These are phyloP conservation scores for Berberis vulgaris DNA, from an alignment of 164 flowering plant genomes.

Conservation along the genomic window DNA sequence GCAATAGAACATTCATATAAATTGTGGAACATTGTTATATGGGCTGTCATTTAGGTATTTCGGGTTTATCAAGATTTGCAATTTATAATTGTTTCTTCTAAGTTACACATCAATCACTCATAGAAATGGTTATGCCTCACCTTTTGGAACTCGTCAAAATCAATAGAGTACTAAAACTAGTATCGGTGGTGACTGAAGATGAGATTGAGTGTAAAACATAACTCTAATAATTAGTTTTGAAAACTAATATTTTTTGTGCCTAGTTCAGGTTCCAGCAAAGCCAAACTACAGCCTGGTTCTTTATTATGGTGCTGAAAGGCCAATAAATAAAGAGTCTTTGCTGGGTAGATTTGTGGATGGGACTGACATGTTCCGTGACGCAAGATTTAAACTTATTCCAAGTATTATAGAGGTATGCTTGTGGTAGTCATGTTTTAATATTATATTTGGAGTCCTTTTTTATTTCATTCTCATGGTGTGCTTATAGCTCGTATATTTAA, in stretches of 20 bases:
- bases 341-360: conserved; percentile 78
- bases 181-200: too few species aligned
- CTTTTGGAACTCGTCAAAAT: too few species aligned
- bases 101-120: too few species aligned
- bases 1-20: too few species aligned
- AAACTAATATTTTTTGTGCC: conserved; percentile 1
- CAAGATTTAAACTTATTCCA: conserved; percentile 90
- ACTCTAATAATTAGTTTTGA: neutral
- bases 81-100: too few species aligned
- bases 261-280: conserved; percentile 77
- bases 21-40: too few species aligned
- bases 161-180: too few species aligned
- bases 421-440: neutral
- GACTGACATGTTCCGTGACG: conserved; percentile 68
- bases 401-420: conserved; percentile 73
- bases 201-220: too few species aligned
- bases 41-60: too few species aligned
- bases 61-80: too few species aligned
- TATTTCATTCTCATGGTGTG: neutral
- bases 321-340: conserved; percentile 56
- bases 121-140: too few species aligned
- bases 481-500: conserved; percentile 11
- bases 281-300: conserved; percentile 88
- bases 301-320: conserved; percentile 83
- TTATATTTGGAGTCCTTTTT: too few species aligned